Conservation (phyloP, 2,329 filamentous ascomycete species). For the Helotiales sp. region DNA sequence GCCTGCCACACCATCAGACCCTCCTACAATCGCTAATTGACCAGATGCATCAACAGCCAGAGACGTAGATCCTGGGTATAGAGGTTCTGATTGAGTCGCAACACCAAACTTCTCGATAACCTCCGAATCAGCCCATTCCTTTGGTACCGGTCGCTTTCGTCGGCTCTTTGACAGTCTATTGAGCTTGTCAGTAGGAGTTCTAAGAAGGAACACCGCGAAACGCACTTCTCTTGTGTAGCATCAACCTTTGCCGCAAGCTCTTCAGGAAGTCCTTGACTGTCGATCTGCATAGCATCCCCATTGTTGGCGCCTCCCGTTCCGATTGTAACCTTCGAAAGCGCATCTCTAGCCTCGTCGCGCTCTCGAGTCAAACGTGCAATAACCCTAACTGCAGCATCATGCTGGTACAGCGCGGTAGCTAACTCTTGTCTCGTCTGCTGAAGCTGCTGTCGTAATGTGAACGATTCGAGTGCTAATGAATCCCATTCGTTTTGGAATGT, state of each 20-base stretch:
- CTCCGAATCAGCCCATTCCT: constrained; percentile 80
- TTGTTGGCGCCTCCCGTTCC: constrained; percentile 54
- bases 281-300: constrained; percentile 91
- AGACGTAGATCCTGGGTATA: constrained; percentile 58
- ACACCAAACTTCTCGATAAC: constrained; percentile 62
- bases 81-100: constrained; percentile 51
- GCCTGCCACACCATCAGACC: constrained; percentile 63
- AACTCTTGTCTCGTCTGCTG: constrained; percentile 90
- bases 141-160: constrained; percentile 83
- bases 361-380: constrained; percentile 90
- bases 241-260: constrained; percentile 73
- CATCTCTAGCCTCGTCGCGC: constrained; percentile 87
- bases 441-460: constrained; percentile 86
- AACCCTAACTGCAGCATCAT: constrained; percentile 94
- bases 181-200: constrained; percentile 14
- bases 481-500: constrained; percentile 99
- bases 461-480: constrained; percentile 85
- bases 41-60: constrained; percentile 59
- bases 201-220: constrained; percentile 24
- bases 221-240: constrained; percentile 76
- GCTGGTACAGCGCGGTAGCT: constrained; percentile 90
- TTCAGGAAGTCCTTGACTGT: constrained; percentile 74
- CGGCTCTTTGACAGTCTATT: constrained; percentile 79
- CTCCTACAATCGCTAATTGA: constrained; percentile 62
- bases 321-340: constrained; percentile 81